Percentiles rank a stretch among this genome's conserved stretches.
These are phyloP conservation scores for Apophysomyces variabilis DNA, from an alignment of 371 early-diverging fungal species.

Conservation along the genomic window DNA sequence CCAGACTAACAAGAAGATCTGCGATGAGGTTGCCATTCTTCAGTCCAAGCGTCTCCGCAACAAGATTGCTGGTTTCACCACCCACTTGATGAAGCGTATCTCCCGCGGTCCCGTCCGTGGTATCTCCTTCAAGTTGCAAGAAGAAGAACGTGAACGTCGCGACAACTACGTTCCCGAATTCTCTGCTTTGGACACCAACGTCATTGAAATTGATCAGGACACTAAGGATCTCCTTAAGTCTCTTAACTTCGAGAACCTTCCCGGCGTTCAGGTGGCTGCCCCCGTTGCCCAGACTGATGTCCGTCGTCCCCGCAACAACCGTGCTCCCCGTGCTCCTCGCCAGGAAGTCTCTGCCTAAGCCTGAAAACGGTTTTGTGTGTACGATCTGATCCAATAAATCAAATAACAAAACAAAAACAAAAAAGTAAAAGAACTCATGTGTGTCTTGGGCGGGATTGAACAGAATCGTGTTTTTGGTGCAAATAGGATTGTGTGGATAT, in stretches of 20 bases:
- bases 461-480: neutral
- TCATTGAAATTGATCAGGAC: slow-evolving; percentile 96
- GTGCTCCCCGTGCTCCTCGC: slow-evolving; percentile 42
- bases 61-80: slow-evolving; percentile 99
- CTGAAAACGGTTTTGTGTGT: neutral
- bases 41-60: slow-evolving; percentile 99
- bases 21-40: slow-evolving; percentile 98
- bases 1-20: slow-evolving; percentile 99
- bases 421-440: neutral
- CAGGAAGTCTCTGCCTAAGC: slow-evolving; percentile 1
- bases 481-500: neutral
- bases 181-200: slow-evolving; percentile 95
- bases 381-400: neutral
- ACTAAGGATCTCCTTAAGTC: slow-evolving; percentile 96
- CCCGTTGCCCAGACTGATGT: slow-evolving; percentile 39
- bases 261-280: slow-evolving; percentile 68
- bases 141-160: slow-evolving; percentile 99
- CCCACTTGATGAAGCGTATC: slow-evolving; percentile 99
- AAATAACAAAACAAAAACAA: slow-evolving; percentile 16
- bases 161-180: slow-evolving; percentile 99
- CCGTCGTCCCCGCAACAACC: slow-evolving; percentile 40
- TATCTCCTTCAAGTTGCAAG: slow-evolving; percentile 99
- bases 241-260: slow-evolving; percentile 89
- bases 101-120: slow-evolving; percentile 99
- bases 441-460: neutral